Evolutionary conservation across 768 basidiomycete species (phyloP).

Genomic region (Mycena venus): DNA sequence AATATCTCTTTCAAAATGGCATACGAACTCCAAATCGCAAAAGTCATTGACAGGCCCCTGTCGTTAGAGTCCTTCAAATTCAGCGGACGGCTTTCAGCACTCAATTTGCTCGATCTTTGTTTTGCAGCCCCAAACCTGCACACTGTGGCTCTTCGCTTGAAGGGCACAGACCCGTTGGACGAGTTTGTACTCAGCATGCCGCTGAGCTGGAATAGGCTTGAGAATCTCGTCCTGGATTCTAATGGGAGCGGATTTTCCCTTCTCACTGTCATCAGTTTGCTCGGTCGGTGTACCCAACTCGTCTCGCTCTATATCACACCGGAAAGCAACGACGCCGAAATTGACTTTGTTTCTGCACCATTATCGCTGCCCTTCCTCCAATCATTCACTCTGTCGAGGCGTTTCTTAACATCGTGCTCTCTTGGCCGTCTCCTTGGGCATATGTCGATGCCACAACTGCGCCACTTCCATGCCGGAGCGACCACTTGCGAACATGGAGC

Average conservation of each 20-base stretch:
- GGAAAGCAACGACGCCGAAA: background rate
- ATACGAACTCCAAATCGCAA: background rate
- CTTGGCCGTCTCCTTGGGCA: background rate
- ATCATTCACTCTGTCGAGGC: background rate
- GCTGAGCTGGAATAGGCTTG: background rate
- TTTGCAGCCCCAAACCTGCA: background rate
- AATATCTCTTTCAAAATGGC: background rate
- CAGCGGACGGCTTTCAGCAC: background rate
- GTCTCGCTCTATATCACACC: background rate
- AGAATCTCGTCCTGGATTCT: background rate
- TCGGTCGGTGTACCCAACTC: background rate
- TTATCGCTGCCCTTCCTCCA: background rate
- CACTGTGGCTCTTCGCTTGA: background rate
- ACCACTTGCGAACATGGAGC: background rate
- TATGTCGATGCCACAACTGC: background rate
- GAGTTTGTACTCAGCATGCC: background rate
- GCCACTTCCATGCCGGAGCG: background rate
- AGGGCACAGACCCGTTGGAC: background rate
- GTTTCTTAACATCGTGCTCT: too few species aligned
- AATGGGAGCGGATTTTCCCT: background rate
- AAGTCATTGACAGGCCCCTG: background rate
- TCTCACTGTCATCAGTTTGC: background rate
- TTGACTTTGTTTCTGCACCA: background rate
- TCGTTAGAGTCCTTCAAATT: background rate
- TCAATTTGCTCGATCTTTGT: background rate